Conservation (phyloP, 169 alveolate species). For the Eimeria maxima region DNA sequence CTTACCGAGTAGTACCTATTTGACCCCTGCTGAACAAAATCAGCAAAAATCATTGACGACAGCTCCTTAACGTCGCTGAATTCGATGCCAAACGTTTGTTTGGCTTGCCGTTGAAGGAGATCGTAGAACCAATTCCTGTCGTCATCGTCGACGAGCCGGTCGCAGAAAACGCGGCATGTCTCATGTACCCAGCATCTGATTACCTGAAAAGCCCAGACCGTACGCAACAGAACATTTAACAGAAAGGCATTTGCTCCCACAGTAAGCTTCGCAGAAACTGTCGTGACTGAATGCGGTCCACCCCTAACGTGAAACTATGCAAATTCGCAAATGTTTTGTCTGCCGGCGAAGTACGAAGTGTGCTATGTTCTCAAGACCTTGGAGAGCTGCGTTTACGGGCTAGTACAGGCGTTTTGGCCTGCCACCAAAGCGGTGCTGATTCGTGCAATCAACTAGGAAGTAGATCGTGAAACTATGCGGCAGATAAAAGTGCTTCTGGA, state of each 20-base stretch:
- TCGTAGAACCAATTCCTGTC: slow-evolving; percentile 91
- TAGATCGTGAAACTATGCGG: not conserved
- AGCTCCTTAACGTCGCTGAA: slow-evolving; percentile 84
- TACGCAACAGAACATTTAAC: not conserved
- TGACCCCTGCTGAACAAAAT: slow-evolving; percentile 53
- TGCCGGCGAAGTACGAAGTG: not conserved
- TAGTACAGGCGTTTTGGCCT: not conserved
- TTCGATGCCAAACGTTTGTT: slow-evolving; percentile 83
- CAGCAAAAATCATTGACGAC: slow-evolving; percentile 85
- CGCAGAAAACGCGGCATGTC: slow-evolving; percentile 98
- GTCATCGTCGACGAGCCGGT: slow-evolving; percentile 95
- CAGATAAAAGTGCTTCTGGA: not conserved
- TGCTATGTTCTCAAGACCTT: not conserved
- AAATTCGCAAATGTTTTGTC: not conserved
- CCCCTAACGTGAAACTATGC: not conserved
- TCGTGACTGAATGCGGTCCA: not conserved
- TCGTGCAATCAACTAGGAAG: not conserved
- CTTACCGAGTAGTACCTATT: slow-evolving; percentile 68
- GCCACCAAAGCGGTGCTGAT: not conserved
- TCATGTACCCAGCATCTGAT: slow-evolving; percentile 98
- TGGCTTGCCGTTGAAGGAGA: slow-evolving; percentile 79
- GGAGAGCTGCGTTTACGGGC: not conserved
- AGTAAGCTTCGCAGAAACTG: not conserved
- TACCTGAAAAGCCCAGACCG: slow-evolving; percentile 85
- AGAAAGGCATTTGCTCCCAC: not conserved